Percentiles rank a stretch among this genome's conserved stretches.
Evolutionary conservation across 495 filamentous ascomycete genomes (phyloP).

Genomic region (Penicillium bovifimosum): DNA sequence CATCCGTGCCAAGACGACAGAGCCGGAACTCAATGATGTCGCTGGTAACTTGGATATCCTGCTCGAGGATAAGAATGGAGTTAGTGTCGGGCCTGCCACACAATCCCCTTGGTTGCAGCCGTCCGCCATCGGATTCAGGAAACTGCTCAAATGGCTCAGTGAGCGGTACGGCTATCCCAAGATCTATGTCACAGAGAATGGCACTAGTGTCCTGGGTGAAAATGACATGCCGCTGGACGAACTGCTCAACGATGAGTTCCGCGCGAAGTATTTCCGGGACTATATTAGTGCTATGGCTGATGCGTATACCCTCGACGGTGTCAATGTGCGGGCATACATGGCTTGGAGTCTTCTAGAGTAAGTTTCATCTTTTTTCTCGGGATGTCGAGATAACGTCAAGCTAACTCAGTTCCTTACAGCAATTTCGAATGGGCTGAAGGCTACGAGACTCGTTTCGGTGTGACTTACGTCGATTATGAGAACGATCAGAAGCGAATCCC

Average conservation of each 20-base stretch:
- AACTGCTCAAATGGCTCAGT: constrained; percentile 72
- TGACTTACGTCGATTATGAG: constrained; percentile 71
- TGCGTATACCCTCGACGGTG: constrained; percentile 59
- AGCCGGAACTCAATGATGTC: constrained; percentile 57
- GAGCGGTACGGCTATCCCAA: constrained; percentile 67
- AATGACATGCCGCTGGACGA: constrained; percentile 65
- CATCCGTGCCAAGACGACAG: constrained; percentile 61
- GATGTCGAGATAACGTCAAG: not conserved
- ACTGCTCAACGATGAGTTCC: constrained; percentile 69
- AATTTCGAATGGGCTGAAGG: constrained; percentile 66
- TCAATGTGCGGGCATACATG: constrained; percentile 67
- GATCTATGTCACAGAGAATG: constrained; percentile 81
- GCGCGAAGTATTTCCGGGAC: constrained; percentile 65
- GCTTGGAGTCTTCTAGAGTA: constrained; percentile 78
- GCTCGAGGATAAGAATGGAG: constrained; percentile 60
- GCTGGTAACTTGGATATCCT: constrained; percentile 65
- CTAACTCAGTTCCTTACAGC: constrained; percentile 24
- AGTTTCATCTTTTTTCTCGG: constrained; percentile 4
- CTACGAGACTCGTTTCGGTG: constrained; percentile 78
- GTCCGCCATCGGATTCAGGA: constrained; percentile 64
- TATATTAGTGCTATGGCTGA: constrained; percentile 69
- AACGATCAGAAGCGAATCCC: constrained; percentile 69
- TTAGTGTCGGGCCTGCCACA: constrained; percentile 67
- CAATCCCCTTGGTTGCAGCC: constrained; percentile 72
- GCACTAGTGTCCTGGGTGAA: constrained; percentile 71